Conservation (phyloP, 257 asterid genomes). For the Henckelia pumila region DNA sequence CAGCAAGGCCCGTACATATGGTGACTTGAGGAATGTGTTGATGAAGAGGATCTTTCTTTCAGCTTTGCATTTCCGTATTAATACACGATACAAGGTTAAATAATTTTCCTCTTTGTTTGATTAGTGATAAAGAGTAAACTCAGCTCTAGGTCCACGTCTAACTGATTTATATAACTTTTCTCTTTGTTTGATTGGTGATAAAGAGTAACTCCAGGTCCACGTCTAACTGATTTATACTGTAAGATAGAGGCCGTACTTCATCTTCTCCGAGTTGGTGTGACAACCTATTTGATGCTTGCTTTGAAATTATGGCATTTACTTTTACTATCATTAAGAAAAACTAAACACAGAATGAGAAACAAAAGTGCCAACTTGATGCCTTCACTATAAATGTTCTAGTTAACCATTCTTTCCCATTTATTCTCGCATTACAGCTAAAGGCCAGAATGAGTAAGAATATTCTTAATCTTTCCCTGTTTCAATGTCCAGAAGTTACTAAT, state of each 20-base stretch:
- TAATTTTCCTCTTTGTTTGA: conserved; percentile 26
- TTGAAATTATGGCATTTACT: neutral
- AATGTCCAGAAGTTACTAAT: conserved; percentile 14
- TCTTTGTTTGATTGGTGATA: conserved; percentile 18
- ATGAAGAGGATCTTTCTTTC: conserved; percentile 99
- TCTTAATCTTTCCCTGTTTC: conserved; percentile 10
- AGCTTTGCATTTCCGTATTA: conserved; percentile 96
- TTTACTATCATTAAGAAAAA: conserved; percentile 14
- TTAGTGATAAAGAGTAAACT: conserved; percentile 13
- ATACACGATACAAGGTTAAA: conserved; percentile 92
- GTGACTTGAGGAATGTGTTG: conserved; percentile 86
- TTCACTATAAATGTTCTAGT: neutral
- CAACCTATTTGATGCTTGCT: conserved; percentile 1
- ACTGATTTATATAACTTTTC: conserved; percentile 24
- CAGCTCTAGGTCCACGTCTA: conserved; percentile 9
- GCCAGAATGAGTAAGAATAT: neutral
- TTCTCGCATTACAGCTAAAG: neutral
- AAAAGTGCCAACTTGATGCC: neutral
- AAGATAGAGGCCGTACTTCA: neutral
- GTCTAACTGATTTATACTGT: conserved; percentile 17
- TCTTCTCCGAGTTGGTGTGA: conserved; percentile 17
- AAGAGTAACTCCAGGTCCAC: conserved; percentile 14
- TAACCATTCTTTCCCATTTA: too few species aligned
- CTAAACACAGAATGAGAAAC: neutral
- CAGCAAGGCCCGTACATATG: conserved; percentile 77